These are phyloP conservation scores for Juncus inflexus DNA, from an alignment of 176 grass and related monocot species.

Conservation along the genomic window DNA sequence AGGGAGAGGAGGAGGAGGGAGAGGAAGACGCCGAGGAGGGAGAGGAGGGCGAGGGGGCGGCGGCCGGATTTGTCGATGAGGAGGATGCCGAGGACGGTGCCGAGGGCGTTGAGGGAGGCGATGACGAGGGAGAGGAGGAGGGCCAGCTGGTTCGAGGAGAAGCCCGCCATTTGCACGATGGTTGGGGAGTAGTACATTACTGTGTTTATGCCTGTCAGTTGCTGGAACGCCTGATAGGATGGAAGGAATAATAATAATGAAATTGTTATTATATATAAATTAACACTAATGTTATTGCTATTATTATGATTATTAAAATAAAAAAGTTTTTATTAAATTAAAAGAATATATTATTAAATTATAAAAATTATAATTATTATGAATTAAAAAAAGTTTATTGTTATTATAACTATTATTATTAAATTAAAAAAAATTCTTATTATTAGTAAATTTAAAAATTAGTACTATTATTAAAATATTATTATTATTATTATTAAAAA, in stretches of 20 bases:
- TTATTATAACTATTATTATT: too few relatives aligned
- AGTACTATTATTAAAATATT: too few relatives aligned
- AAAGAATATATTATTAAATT: too few relatives aligned
- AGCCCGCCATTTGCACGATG: conserved; percentile 95
- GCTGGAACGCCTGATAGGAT: conserved; percentile 73
- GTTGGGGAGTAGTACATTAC: conserved; percentile 98
- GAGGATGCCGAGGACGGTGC: conserved; percentile 83
- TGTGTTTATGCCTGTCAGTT: conserved; percentile 97
- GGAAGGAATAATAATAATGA: background rate
- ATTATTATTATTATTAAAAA: too few relatives aligned
- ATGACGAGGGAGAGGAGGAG: conserved; percentile 74
- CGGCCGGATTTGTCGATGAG: conserved; percentile 84
- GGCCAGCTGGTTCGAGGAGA: conserved; percentile 73
- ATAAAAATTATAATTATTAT: too few relatives aligned
- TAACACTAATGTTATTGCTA: too few relatives aligned
- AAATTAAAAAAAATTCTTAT: too few relatives aligned
- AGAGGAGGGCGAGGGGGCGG: conserved; percentile 58
- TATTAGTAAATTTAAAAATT: too few relatives aligned
- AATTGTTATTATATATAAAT: too few relatives aligned
- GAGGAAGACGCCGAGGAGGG: conserved; percentile 56
- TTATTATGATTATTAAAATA: too few relatives aligned
- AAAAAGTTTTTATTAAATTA: too few relatives aligned
- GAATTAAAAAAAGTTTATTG: too few relatives aligned
- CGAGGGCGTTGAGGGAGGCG: conserved; percentile 59
- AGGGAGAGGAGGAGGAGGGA: conserved; percentile 60